Base-by-base conservation (phyloP, 345 rosid genomes). In the Lepidium didymum region DNA sequence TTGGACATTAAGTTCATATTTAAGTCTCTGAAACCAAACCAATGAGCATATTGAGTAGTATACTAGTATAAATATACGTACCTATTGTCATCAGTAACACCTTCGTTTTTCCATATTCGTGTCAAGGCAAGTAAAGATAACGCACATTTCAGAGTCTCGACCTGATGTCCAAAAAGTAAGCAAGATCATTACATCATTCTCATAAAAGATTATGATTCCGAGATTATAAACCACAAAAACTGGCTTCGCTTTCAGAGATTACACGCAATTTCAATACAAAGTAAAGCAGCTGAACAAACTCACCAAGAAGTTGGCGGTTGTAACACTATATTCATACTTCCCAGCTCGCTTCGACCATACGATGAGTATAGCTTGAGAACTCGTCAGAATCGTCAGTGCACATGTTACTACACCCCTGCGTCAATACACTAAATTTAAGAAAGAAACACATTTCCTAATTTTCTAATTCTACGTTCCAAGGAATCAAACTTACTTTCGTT, bases 271-370 rank as follows among this genome's bases (percentile, higher is more conserved):
- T 42, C 8, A 29, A 55, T 0, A 51, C 2, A 31, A 11, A 25
- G 43, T 12, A 10, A 16, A 37, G 6, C 2, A 7, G 1, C 0
- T 29, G 7, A 19, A 12, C 25, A 68, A 54, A 70, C 92, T 83
- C 47, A 91, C 99, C 95, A 89, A 45, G 70, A 94, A 89, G 77
- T 94, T 94, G 8, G 97, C 97, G 10, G 99, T 94, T 14, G 99
- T 91, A 46, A 91, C 96, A 68, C 99, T 94, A 54, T 91, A 94
- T 75, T 94, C 96, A 27, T 94, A 94, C 77, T 88, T 88, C 59
- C 97, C 95, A 58, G 99, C 99, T 82, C 99, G 87, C 75, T 94
- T 94, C 19, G 99, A 94, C 99, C 99, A 94, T 3, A 91, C 97
- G 49, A 94, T 94, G 1, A 94, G 94, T 56, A 91, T 91, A 2